Conservation (phyloP, 2,329 filamentous ascomycete genomes). For the Aspergillus terreus region DNA sequence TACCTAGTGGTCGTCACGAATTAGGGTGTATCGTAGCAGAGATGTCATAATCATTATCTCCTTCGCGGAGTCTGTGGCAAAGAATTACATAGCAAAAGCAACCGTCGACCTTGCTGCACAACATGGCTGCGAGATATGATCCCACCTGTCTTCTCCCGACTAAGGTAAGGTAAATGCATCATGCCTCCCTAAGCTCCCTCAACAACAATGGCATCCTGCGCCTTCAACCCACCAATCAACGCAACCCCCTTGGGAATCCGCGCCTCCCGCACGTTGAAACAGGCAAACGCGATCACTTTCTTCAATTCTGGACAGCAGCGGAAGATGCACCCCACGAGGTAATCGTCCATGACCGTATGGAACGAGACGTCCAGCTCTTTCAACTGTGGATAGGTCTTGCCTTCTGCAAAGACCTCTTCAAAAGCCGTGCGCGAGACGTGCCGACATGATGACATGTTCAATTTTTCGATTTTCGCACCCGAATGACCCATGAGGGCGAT, state of each 20-base stretch:
- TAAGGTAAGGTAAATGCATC: too few relatives aligned
- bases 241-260: slow-evolving; percentile 56
- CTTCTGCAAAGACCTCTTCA: slow-evolving; percentile 65
- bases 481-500: slow-evolving; percentile 81
- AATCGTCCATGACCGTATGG: slow-evolving; percentile 43
- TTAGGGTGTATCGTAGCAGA: too few relatives aligned
- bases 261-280: slow-evolving; percentile 57
- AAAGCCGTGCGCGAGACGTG: slow-evolving; percentile 73
- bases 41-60: too few relatives aligned
- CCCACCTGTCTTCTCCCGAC: too few relatives aligned
- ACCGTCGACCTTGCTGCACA: too few relatives aligned
- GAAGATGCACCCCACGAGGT: slow-evolving; percentile 43
- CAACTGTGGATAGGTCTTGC: slow-evolving; percentile 63
- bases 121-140: too few relatives aligned
- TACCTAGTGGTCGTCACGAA: too few relatives aligned
- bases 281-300: slow-evolving; percentile 60
- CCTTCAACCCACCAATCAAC: slow-evolving; percentile 57
- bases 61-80: too few relatives aligned
- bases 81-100: too few relatives aligned
- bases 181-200: slow-evolving; percentile 15
- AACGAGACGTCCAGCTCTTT: slow-evolving; percentile 74
- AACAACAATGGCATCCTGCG: slow-evolving; percentile 52
- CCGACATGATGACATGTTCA: slow-evolving; percentile 81
- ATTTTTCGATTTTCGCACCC: slow-evolving; percentile 57
- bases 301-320: slow-evolving; percentile 44